Base-by-base conservation (phyloP, 805 yeast genomes). In the Isabelozyma heimii region DNA sequence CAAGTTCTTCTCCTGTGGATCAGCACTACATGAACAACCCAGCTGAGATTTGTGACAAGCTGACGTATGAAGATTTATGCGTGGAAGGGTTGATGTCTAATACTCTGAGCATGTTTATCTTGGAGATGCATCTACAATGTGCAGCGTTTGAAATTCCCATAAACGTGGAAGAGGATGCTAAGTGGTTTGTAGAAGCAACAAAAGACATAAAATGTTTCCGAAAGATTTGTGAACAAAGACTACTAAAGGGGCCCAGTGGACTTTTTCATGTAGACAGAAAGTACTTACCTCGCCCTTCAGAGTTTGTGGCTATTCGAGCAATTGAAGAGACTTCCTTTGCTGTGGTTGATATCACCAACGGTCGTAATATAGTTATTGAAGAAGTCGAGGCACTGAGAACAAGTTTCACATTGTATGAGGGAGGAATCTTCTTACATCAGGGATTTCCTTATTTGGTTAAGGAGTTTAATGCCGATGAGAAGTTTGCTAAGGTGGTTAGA, bases 341-440 rank as follows among this genome's bases (percentile, higher is more conserved):
- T 0, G 96, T 94, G 10, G 94, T 94, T 9, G 98, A 94, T 62
- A 79, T 85, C 37, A 90, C 97, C 0, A 84, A 86, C 56, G 82
- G 82, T 28, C 71, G 91, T 47, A 87, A 89, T 61, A 69, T 80
- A 5, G 86, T 92, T 2, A 85, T 94, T 30, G 99, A 94, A 66
- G 91, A 87, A 57, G 81, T 94, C 16, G 98, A 94, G 60, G 89
- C 88, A 6, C 84, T 89, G 38, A 76, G 99, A 58, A 89, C 95
- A 0, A 85, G 91, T 47, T 94, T 94, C 65, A 90, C 98, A 0
- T 62, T 92, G 1, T 94, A 94, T 65, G 85, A 81, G 60, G 99
- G 99, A 1, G 99, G 94, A 0, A 91, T 94, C 2, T 91, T 88
- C 55, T 80, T 92, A 40, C 97, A 94, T 62, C 98, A 94, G 66